Conservation (phyloP, 768 basidiomycete species). For the Auriscalpium microsporum region DNA sequence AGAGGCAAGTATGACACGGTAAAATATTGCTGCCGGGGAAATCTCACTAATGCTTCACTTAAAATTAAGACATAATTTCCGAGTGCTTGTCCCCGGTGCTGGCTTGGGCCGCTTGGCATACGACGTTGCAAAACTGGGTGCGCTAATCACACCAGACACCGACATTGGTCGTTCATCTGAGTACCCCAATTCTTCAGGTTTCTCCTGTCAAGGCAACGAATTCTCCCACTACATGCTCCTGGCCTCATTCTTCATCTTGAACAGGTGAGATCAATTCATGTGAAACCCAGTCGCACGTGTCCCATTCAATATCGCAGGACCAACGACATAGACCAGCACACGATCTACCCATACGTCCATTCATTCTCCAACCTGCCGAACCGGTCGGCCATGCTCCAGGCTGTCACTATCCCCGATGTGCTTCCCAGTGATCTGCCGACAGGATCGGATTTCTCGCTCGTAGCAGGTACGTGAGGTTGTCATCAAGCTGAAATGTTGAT, state of each 20-base stretch:
- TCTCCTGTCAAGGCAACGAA: conserved; percentile 89
- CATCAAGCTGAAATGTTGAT: background rate
- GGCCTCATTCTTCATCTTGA: conserved; percentile 80
- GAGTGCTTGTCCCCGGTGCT: conserved; percentile 84
- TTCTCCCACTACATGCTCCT: conserved; percentile 95
- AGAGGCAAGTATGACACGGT: conserved; percentile 33
- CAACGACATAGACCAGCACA: conserved; percentile 54
- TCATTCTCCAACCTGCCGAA: conserved; percentile 78
- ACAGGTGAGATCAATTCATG: conserved; percentile 45
- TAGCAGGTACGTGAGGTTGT: conserved; percentile 53
- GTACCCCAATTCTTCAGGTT: conserved; percentile 41
- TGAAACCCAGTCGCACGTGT: background rate
- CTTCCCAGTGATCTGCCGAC: conserved; percentile 62
- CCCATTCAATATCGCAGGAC: conserved; percentile 36
- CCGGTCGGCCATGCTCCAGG: conserved; percentile 51
- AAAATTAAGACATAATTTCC: conserved; percentile 38
- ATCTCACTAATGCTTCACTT: background rate
- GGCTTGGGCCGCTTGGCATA: conserved; percentile 84
- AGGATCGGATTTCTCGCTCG: conserved; percentile 67
- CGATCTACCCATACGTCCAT: conserved; percentile 85
- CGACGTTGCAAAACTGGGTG: conserved; percentile 79
- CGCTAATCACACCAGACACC: conserved; percentile 5
- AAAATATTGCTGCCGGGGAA: background rate
- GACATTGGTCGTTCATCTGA: background rate
- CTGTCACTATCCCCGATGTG: conserved; percentile 76